These are phyloP conservation scores for Malassezia japonica DNA, from an alignment of 1,284 basidiomycete genomes.

Conservation along the genomic window DNA sequence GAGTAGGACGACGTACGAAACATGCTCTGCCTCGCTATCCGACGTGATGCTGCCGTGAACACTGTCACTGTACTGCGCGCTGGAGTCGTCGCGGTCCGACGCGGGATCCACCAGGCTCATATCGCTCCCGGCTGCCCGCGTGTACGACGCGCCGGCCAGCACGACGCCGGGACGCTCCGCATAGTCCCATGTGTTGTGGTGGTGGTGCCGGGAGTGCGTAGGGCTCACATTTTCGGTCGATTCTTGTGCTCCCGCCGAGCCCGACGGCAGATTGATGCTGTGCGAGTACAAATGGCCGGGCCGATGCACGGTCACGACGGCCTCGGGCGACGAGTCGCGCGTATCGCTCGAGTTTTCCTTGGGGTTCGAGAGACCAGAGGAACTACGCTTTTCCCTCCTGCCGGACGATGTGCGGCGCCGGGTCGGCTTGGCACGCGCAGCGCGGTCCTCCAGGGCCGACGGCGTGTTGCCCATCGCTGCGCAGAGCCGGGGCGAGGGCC, in stretches of 20 bases:
- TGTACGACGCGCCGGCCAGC: not conserved
- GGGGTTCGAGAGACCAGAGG: too few species aligned
- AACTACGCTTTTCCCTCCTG: too few species aligned
- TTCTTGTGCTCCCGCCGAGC: not conserved
- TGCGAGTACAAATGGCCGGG: conserved; percentile 17
- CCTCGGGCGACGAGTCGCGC: not conserved
- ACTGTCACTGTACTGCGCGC: not conserved
- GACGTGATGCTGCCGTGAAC: not conserved
- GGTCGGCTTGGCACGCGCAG: not conserved
- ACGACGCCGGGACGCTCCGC: not conserved
- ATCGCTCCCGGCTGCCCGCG: not conserved
- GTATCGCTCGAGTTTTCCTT: not conserved
- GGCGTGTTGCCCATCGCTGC: conserved; percentile 14
- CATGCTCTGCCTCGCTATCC: not conserved
- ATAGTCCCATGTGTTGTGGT: not conserved
- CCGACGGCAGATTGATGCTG: conserved; percentile 6
- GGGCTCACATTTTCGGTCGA: too few species aligned
- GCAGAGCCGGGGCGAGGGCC: not conserved
- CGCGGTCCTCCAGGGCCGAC: not conserved
- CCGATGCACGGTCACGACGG: conserved; percentile 8
- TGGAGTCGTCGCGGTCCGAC: not conserved
- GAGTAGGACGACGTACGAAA: not conserved
- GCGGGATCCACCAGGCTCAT: not conserved
- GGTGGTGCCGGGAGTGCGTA: not conserved
- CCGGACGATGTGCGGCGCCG: too few species aligned